Percentiles rank a stretch among this genome's conserved stretches.
Evolutionary conservation across 768 basidiomycete species (phyloP).

Genomic region (Tulasnella sp.): DNA sequence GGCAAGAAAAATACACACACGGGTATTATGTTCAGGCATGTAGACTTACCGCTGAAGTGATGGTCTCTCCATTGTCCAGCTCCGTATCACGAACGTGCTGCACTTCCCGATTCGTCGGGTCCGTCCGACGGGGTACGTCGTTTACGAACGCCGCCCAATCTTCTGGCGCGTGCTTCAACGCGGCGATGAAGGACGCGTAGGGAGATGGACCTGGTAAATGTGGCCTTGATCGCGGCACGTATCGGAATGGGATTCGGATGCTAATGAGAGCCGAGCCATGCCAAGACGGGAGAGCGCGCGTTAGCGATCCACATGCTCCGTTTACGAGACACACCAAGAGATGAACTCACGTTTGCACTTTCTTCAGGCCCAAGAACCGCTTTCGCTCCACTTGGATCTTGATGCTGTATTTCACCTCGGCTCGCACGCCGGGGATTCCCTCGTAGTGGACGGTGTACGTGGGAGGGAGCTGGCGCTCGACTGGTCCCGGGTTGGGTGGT

Average conservation of each 20-base stretch:
- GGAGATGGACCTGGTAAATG: slow-evolving; percentile 25
- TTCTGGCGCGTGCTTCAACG: slow-evolving; percentile 29
- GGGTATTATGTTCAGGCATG: neutral
- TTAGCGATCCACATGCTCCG: neutral
- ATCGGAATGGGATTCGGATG: slow-evolving; percentile 22
- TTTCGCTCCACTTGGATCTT: slow-evolving; percentile 24
- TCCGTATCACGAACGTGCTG: slow-evolving; percentile 3
- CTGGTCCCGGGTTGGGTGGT: slow-evolving; percentile 6
- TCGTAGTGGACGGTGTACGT: slow-evolving; percentile 27
- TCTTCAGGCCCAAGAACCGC: slow-evolving; percentile 22
- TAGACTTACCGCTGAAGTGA: neutral
- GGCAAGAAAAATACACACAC: too few species aligned
- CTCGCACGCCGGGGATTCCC: slow-evolving; percentile 28
- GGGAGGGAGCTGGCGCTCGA: slow-evolving; percentile 25
- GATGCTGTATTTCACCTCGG: slow-evolving; percentile 27
- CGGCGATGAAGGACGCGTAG: slow-evolving; percentile 25
- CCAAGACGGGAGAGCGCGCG: neutral
- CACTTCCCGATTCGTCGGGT: slow-evolving; percentile 13
- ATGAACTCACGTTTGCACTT: slow-evolving; percentile 22
- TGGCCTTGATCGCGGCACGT: slow-evolving; percentile 25
- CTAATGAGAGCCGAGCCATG: neutral
- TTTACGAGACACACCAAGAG: neutral
- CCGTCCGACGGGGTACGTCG: slow-evolving; percentile 17
- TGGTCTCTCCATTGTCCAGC: slow-evolving; percentile 10
- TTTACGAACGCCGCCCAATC: slow-evolving; percentile 29